Evolutionary conservation across 2,329 filamentous ascomycete genomes (phyloP).

Genomic region (Lomentospora prolificans): DNA sequence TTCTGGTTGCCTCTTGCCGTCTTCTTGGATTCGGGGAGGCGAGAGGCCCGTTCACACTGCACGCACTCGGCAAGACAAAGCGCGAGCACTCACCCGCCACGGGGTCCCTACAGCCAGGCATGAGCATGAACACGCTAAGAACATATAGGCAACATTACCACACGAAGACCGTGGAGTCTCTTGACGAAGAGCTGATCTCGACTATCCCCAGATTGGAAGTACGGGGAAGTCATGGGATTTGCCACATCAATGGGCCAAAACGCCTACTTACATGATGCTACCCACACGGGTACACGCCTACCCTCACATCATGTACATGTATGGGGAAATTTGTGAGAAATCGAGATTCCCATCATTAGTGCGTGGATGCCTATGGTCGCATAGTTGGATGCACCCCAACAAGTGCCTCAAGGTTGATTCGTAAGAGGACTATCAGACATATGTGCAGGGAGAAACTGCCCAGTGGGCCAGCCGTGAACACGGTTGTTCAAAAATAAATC

Average conservation of each 20-base stretch:
- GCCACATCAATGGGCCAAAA: background rate
- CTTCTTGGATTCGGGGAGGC: too few relatives aligned
- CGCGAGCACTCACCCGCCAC: background rate
- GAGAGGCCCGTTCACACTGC: background rate
- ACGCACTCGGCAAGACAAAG: too few relatives aligned
- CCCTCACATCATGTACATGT: too few relatives aligned
- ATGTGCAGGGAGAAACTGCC: too few relatives aligned
- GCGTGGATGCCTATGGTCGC: too few relatives aligned
- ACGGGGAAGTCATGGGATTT: background rate
- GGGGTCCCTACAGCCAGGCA: background rate
- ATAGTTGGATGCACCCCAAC: too few relatives aligned
- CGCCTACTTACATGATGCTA: background rate
- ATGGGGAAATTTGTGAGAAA: too few relatives aligned
- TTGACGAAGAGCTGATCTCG: background rate
- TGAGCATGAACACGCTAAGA: background rate
- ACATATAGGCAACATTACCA: background rate
- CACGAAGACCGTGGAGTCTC: background rate
- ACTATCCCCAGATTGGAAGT: background rate
- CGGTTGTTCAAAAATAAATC: background rate
- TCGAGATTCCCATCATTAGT: too few relatives aligned
- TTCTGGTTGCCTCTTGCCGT: background rate
- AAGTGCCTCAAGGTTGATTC: too few relatives aligned
- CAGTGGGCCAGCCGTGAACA: background rate
- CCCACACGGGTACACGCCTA: background rate
- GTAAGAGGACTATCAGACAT: too few relatives aligned